Evolutionary conservation across 768 basidiomycete genomes (phyloP).

Genomic region (Suillus subaureus): DNA sequence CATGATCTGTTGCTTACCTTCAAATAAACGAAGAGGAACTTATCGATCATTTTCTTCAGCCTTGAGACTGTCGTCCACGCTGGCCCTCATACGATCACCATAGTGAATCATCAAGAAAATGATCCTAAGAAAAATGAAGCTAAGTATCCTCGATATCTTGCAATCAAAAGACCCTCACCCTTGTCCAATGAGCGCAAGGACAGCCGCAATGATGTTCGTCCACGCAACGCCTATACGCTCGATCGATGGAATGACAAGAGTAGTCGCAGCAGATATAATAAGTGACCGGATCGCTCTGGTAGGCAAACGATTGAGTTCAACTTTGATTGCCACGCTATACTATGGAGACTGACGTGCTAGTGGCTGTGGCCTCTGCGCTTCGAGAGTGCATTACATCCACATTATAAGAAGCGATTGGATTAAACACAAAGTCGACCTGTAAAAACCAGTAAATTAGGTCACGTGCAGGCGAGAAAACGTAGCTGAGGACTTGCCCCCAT

Average conservation of each 20-base stretch:
- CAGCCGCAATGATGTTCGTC: no score
- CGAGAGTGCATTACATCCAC: no score
- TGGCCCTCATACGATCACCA: slow-evolving; percentile 53
- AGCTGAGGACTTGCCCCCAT: slow-evolving; percentile 47
- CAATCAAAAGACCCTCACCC: no score
- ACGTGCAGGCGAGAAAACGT: neutral
- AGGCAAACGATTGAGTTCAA: neutral
- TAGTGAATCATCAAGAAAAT: slow-evolving; percentile 49
- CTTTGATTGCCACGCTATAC: neutral
- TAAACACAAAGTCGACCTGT: no score
- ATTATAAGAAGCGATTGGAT: no score
- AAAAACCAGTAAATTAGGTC: neutral
- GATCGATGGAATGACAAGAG: slow-evolving; percentile 53
- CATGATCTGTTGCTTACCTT: neutral
- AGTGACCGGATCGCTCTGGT: no score
- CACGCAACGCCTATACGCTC: no score
- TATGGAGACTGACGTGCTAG: slow-evolving; percentile 42
- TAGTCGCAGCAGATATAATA: slow-evolving; percentile 35
- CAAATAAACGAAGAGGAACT: neutral
- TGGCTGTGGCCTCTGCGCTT: slow-evolving; percentile 39
- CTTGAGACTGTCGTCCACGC: slow-evolving; percentile 53
- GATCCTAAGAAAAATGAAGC: slow-evolving; percentile 33
- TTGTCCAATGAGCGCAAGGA: no score
- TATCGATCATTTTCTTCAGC: slow-evolving; percentile 38
- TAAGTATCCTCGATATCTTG: no score